These are phyloP conservation scores for Vaccinium myrtillus DNA, from an alignment of 148 eudicot species.

Conservation along the genomic window DNA sequence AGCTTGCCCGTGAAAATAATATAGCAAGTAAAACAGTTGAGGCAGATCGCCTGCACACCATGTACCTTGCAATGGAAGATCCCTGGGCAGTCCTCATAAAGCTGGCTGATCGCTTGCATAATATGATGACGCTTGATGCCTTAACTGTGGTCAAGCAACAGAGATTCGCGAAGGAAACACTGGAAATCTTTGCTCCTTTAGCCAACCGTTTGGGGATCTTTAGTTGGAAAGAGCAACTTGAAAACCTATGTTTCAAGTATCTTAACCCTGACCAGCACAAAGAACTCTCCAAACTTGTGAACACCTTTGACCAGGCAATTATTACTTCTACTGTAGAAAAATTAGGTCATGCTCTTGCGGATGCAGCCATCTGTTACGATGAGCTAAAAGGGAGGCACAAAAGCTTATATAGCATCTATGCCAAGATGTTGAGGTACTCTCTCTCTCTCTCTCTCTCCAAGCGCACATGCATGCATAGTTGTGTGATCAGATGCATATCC, in stretches of 20 bases:
- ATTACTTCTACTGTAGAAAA: slow-evolving; percentile 60
- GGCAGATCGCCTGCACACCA: slow-evolving; percentile 93
- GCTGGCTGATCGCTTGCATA: slow-evolving; percentile 90
- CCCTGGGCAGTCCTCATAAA: slow-evolving; percentile 93
- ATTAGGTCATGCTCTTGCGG: slow-evolving; percentile 63
- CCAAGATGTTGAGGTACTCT: slow-evolving; percentile 84
- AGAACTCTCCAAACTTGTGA: slow-evolving; percentile 62
- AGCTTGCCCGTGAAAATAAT: slow-evolving; percentile 91
- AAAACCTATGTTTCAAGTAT: slow-evolving; percentile 76
- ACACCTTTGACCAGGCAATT: slow-evolving; percentile 69
- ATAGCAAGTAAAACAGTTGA: slow-evolving; percentile 75
- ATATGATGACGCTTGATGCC: slow-evolving; percentile 87
- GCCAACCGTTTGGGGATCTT: slow-evolving; percentile 91
- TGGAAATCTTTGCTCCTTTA: slow-evolving; percentile 92
- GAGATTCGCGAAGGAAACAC: slow-evolving; percentile 87
- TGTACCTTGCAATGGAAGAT: slow-evolving; percentile 99
- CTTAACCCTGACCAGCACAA: slow-evolving; percentile 61
- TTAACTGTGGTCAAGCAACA: slow-evolving; percentile 69
- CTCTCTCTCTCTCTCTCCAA: slow-evolving; percentile 24
- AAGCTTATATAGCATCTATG: slow-evolving; percentile 82
- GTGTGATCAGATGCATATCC: not conserved
- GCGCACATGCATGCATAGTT: too few species aligned
- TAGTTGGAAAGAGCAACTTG: slow-evolving; percentile 91
- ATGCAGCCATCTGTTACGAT: slow-evolving; percentile 50
- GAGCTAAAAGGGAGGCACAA: slow-evolving; percentile 84